Evolutionary conservation across 805 yeast species (phyloP).

Genomic region (Candida nemodendra): DNA sequence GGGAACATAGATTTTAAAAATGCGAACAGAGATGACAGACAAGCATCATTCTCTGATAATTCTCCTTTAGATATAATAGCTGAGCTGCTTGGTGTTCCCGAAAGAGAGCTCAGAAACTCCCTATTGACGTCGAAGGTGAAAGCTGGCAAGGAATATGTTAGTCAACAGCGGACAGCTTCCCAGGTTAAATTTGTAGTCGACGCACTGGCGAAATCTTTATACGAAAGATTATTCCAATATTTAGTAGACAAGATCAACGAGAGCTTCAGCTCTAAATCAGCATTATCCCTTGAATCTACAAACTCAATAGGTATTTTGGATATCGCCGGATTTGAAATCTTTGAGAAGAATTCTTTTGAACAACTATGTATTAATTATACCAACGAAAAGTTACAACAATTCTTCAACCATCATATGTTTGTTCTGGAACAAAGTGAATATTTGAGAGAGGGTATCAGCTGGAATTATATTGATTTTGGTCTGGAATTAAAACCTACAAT

Average conservation of each 20-base stretch:
- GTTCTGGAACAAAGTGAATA: conserved; percentile 61
- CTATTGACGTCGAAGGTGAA: conserved; percentile 79
- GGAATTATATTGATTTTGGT: conserved; percentile 89
- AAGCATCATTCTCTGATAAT: conserved; percentile 62
- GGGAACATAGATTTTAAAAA: conserved; percentile 81
- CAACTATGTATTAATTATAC: conserved; percentile 61
- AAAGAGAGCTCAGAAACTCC: conserved; percentile 50
- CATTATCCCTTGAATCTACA: conserved; percentile 25
- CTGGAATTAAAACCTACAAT: conserved; percentile 93
- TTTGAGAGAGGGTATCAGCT: conserved; percentile 55
- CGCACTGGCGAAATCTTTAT: conserved; percentile 82
- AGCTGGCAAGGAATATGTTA: conserved; percentile 86
- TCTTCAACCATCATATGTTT: conserved; percentile 61
- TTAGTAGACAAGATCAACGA: conserved; percentile 75
- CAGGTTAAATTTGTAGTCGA: conserved; percentile 83
- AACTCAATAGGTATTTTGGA: conserved; percentile 57
- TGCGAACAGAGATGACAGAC: conserved; percentile 58
- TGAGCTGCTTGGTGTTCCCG: conserved; percentile 60
- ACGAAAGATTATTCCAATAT: conserved; percentile 78
- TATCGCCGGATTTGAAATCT: conserved; percentile 63
- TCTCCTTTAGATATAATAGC: conserved; percentile 53
- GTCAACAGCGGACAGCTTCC: conserved; percentile 70
- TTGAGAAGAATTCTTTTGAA: conserved; percentile 56
- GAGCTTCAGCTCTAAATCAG: conserved; percentile 41
- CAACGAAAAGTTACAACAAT: conserved; percentile 59